A percentile compares a stretch with the other conserved stretches of the same genome.
These are phyloP conservation scores for Xylaria scruposa DNA, from an alignment of 495 filamentous ascomycete genomes.

Conservation along the genomic window DNA sequence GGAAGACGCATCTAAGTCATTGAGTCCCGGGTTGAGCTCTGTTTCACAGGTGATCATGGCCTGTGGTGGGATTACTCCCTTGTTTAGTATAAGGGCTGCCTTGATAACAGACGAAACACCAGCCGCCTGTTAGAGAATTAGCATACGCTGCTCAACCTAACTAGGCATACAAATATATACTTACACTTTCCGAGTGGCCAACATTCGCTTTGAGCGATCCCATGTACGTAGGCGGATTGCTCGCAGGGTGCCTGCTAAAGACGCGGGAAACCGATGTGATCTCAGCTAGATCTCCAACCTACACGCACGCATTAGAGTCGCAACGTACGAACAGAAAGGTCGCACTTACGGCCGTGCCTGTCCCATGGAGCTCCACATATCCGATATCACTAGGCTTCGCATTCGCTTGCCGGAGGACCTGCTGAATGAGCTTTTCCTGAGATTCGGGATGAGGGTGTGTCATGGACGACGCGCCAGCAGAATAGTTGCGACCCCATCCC, in stretches of 20 bases:
- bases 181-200: constrained; percentile 58
- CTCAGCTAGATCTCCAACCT: constrained; percentile 69
- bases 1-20: constrained; percentile 66
- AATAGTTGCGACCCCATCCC: constrained; percentile 51
- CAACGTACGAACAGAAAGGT: constrained; percentile 45
- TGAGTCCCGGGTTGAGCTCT: constrained; percentile 67
- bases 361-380: constrained; percentile 78
- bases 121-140: constrained; percentile 61
- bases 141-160: neutral
- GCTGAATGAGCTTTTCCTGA: constrained; percentile 65
- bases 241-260: constrained; percentile 64
- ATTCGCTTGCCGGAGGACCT: constrained; percentile 62
- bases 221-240: constrained; percentile 67
- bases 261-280: constrained; percentile 68
- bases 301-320: neutral
- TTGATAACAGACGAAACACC: constrained; percentile 77
- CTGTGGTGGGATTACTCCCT: constrained; percentile 75
- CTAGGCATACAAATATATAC: neutral
- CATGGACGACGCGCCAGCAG: constrained; percentile 58
- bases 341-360: constrained; percentile 64
- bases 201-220: constrained; percentile 81
- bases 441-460: constrained; percentile 67
- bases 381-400: constrained; percentile 64
- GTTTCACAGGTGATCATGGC: constrained; percentile 72
- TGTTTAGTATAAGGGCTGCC: constrained; percentile 73